Conservation (phyloP, 805 yeast species). For the Cyberlindnera bimundalis region DNA sequence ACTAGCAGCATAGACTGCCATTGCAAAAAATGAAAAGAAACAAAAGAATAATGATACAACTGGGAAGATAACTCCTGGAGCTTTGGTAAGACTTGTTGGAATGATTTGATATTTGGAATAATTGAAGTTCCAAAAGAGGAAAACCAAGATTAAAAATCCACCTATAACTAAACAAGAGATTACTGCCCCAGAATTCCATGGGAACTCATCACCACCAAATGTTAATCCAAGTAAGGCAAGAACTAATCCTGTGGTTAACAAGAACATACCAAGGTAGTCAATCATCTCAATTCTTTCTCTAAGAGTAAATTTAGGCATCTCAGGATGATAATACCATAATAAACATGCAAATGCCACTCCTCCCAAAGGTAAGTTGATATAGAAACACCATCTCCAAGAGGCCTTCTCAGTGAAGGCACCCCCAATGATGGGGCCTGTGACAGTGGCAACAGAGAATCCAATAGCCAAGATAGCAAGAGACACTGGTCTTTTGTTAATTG, state of each 20-base stretch:
- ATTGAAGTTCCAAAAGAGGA: constrained; percentile 16
- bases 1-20: constrained; percentile 36
- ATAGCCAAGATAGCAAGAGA: constrained; percentile 23
- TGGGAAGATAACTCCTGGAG: constrained; percentile 33
- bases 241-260: constrained; percentile 42
- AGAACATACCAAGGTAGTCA: constrained; percentile 47
- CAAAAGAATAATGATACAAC: constrained; percentile 32
- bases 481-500: constrained; percentile 29
- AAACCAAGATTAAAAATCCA: constrained; percentile 4
- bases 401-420: constrained; percentile 59
- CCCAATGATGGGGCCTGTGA: constrained; percentile 63
- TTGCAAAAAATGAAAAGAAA: constrained; percentile 38
- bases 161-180: constrained; percentile 42
- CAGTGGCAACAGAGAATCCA: constrained; percentile 46
- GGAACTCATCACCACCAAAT: constrained; percentile 48
- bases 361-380: constrained; percentile 64
- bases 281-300: constrained; percentile 38
- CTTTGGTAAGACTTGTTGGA: constrained; percentile 40
- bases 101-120: constrained; percentile 18
- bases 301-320: constrained; percentile 39
- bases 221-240: constrained; percentile 47
- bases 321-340: constrained; percentile 43
- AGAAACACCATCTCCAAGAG: constrained; percentile 77
- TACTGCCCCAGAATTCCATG: constrained; percentile 54
- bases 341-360: constrained; percentile 43